A percentile compares a stretch with the other conserved stretches of the same genome.
phyloP scores from a whole-genome alignment of 2,329 filamentous ascomycete genomes.

The Ophiostoma perfectum region DNA sequence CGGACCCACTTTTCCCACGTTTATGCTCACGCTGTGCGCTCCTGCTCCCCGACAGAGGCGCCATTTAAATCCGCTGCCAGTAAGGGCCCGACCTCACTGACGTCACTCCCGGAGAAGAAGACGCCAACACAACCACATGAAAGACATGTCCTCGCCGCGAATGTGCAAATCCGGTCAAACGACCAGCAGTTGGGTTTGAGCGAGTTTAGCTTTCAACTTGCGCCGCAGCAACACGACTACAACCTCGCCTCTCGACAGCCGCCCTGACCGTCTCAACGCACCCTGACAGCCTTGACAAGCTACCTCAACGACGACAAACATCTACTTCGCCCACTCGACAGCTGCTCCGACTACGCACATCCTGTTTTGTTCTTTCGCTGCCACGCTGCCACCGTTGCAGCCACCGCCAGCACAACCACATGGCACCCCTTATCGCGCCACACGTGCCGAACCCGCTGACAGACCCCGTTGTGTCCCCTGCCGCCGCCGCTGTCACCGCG shows the following conservation, averaged over 20 bases:
- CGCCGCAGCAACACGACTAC: too few species aligned
- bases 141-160: constrained; percentile 4
- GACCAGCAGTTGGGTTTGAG: neutral
- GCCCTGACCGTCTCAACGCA: neutral
- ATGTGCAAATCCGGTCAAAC: neutral
- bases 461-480: neutral
- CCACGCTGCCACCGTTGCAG: neutral
- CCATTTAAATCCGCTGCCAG: constrained; percentile 1
- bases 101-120: constrained; percentile 3
- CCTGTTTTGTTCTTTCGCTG: too few species aligned
- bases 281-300: too few species aligned
- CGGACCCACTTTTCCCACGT: neutral
- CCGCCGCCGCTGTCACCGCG: constrained; percentile 10
- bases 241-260: too few species aligned
- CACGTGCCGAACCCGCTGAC: neutral
- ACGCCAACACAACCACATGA: neutral
- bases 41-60: constrained; percentile 6
- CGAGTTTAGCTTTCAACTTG: neutral
- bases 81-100: constrained; percentile 4
- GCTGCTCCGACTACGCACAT: too few species aligned
- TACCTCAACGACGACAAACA: too few species aligned
- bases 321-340: too few species aligned
- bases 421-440: neutral
- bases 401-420: neutral
- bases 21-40: neutral